These are phyloP conservation scores for Pseudisothecium myosuroides DNA, from an alignment of 225 moss, liverwort and hornwort genomes.

Conservation along the genomic window DNA sequence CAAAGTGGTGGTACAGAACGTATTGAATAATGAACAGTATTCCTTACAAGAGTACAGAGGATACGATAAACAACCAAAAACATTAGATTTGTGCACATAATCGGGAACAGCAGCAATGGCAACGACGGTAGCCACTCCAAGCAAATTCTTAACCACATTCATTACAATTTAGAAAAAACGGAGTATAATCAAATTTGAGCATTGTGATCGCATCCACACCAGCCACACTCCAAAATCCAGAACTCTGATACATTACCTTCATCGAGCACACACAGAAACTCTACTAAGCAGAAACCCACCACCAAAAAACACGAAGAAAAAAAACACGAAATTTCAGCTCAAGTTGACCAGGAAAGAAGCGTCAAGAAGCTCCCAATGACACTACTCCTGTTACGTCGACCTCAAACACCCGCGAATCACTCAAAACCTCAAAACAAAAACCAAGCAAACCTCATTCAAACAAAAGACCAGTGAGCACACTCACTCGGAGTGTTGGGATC, in stretches of 20 bases:
- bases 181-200: too few relatives aligned
- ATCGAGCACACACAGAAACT: not conserved
- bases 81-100: too few relatives aligned
- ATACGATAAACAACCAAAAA: too few relatives aligned
- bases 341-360: not conserved
- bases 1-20: not conserved
- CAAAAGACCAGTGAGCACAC: not conserved
- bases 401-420: not conserved
- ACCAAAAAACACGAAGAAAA: too few relatives aligned
- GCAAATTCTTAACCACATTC: too few relatives aligned
- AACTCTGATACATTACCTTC: not conserved
- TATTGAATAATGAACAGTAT: too few relatives aligned
- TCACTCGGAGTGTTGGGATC: conserved; percentile 31
- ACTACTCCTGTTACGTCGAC: too few relatives aligned
- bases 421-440: not conserved
- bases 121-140: not conserved
- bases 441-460: not conserved
- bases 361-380: not conserved
- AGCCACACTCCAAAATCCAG: not conserved
- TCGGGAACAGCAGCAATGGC: too few relatives aligned
- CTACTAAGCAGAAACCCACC: not conserved
- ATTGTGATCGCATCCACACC: too few relatives aligned
- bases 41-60: not conserved
- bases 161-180: not conserved
- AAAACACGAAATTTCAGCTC: not conserved